Base-by-base conservation (phyloP, 495 filamentous ascomycete genomes). In the Choiromyces venosus region DNA sequence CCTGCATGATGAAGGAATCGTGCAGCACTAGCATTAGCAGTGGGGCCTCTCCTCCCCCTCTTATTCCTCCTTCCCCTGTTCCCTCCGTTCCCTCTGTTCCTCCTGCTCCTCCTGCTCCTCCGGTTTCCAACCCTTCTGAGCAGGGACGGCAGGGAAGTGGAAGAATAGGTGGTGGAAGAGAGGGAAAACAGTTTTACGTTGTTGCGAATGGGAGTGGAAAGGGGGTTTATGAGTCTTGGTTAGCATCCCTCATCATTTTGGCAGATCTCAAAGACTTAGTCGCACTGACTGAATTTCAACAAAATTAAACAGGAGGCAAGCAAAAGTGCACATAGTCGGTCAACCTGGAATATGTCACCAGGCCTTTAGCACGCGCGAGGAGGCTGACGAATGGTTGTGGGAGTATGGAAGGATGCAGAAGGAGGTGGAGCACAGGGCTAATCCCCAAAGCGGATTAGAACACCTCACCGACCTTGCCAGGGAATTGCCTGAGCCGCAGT, bases 211-310 rank as follows among this genome's bases (percentile, higher is more conserved):
- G 52, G 52, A 61, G 25, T 33, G 52, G 52, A 14, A 33, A 61
- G 52, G 52, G 52, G 10, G 52, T 61, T 29, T 61, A 61, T 61
- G 52, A 61, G 52, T 61, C 52, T 61, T 61, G 52, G 52, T 61
- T 61, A 33, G 52, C 8, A 16, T 29, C 52, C 52, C 18, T 33
- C 52, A 7, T 61, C 33, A 10, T 33, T 61, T 33, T 33, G 25
- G 14, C 25, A 3, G 25, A 18, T 10, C 52, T 33, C 25, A 14
- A 16, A 14, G 52, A 61, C 0, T 5, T 10, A 9, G 52, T 14
- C 52, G 25, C 25, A 29, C 52, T 61, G 52, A 33, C 52, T 33
- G 25, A 33, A 61, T 33, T 33, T 33, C 12, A 61, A 33, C 33
- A 29, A 61, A 61, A 61, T 61, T 61, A 61, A 61, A 16, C 12